Percentiles rank a stretch among this genome's conserved stretches.
These are phyloP conservation scores for Papiliotrema fonsecae DNA, from an alignment of 1,284 basidiomycete genomes.

Conservation along the genomic window DNA sequence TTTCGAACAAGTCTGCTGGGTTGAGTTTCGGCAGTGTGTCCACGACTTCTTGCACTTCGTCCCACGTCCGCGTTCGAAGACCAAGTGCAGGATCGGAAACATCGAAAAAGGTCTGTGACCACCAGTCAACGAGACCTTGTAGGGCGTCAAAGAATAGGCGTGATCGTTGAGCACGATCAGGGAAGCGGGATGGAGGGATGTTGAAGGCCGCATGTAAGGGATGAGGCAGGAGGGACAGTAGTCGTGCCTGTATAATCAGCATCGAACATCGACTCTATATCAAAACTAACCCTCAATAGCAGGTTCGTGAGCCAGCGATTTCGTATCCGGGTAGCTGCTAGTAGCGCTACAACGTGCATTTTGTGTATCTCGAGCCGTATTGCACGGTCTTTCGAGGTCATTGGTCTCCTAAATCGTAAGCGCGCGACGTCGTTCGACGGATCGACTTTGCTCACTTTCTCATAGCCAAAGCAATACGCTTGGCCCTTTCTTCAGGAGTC, in stretches of 20 bases:
- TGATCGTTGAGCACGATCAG: conserved; percentile 71
- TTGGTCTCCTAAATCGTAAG: conserved; percentile 37
- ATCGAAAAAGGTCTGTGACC: conserved; percentile 63
- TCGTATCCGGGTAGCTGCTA: conserved; percentile 68
- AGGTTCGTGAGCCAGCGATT: conserved; percentile 85
- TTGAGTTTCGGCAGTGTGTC: conserved; percentile 33
- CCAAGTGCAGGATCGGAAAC: conserved; percentile 50
- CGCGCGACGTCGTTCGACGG: too few relatives aligned
- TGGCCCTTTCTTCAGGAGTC: conserved; percentile 38
- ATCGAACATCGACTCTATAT: background rate
- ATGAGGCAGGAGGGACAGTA: conserved; percentile 78
- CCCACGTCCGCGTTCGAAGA: conserved; percentile 67
- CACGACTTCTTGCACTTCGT: conserved; percentile 52
- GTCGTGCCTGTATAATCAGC: conserved; percentile 51
- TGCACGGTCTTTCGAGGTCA: conserved; percentile 58
- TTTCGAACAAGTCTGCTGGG: conserved; percentile 20
- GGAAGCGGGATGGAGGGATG: conserved; percentile 76
- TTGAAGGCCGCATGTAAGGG: conserved; percentile 70
- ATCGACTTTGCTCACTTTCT: conserved; percentile 42
- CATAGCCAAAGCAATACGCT: conserved; percentile 32
- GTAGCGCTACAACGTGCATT: conserved; percentile 72
- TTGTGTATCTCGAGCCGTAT: conserved; percentile 77
- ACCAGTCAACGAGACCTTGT: conserved; percentile 71
- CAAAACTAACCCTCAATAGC: too few relatives aligned
- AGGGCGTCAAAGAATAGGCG: conserved; percentile 79